Evolutionary conservation across 306 rosid genomes (phyloP), one percentile per base, ranked within the genome.

Genomic region (Sophora flavescens): DNA sequence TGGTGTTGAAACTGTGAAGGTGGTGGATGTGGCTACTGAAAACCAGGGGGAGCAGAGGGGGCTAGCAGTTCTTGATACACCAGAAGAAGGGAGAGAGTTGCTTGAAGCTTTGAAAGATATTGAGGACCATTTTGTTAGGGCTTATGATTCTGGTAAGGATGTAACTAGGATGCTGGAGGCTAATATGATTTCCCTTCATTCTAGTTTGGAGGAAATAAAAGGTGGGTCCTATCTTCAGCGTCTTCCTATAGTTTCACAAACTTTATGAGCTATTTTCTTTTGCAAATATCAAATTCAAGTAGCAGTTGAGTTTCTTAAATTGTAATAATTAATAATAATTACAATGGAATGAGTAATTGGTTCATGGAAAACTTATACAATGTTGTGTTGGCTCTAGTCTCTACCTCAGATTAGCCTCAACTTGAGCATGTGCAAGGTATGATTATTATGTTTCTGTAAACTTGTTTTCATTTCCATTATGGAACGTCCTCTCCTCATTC

Each of bases 101-200:
- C 85, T 96, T 84, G 99, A 96, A 66, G 97, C 97, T 47, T 77
- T 96, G 86, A 88, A 87, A 69, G 98, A 92, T 35, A 79, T 96
- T 76, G 96, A 86, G 62, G 98, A 92, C 63, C 83, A 88, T 83
- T 89, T 96, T 54, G 28, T 83, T 2, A 88, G 89, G 86, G 98
- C 97, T 77, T 87, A 80, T 75, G 90, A 92, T 64, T 92, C 98
- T 75, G 96, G 97, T 33, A 82, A 87, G 80, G 90, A 82, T 70
- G 91, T 96, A 4, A 88, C 96, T 22, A 92, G 86, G 82, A 92
- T 96, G 99, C 84, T 96, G 32, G 99, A 92, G 82, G 98, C 96
- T 87, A 92, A 91, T 80, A 89, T 82, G 70, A 74, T 89, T 30
- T 97, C 88, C 50, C 83, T 92, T 74, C 99, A 88, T 74, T 87